phyloP scores from a whole-genome alignment of 2,329 filamentous ascomycete genomes.

The Metarhizium guizhouense region DNA sequence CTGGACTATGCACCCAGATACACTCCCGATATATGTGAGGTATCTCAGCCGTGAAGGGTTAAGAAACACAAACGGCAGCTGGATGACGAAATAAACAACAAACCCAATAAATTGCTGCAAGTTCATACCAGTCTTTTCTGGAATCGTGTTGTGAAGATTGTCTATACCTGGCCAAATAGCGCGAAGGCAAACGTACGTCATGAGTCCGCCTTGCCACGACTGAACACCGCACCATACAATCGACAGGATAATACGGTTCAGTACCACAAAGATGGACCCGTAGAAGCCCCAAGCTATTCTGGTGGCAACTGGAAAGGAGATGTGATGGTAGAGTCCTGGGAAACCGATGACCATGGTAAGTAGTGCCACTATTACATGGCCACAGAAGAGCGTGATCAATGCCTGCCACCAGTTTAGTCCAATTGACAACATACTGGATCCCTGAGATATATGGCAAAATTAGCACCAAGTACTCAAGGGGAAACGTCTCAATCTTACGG shows the following conservation, averaged over 20 bases:
- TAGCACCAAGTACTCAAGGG: neutral
- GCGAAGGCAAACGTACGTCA: conserved; percentile 12
- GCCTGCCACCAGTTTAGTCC: conserved; percentile 4
- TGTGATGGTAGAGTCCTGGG: conserved; percentile 22
- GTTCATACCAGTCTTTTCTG: conserved; percentile 13
- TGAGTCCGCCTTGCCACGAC: conserved; percentile 18
- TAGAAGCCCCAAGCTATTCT: conserved; percentile 32
- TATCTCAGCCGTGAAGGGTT: conserved; percentile 29
- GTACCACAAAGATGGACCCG: conserved; percentile 28
- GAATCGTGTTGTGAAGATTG: conserved; percentile 14
- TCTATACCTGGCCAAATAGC: conserved; percentile 19
- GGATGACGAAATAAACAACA: conserved; percentile 17
- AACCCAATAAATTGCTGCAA: conserved; percentile 21
- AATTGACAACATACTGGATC: conserved; percentile 1
- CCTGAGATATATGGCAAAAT: neutral
- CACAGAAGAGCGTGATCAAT: neutral
- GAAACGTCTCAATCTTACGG: no score
- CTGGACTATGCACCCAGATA: conserved; percentile 18
- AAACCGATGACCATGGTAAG: neutral
- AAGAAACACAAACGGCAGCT: conserved; percentile 32
- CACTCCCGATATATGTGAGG: conserved; percentile 20
- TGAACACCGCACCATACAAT: conserved; percentile 31
- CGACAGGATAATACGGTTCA: conserved; percentile 29
- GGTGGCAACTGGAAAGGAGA: conserved; percentile 32
- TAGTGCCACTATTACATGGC: neutral